Percentiles rank a stretch among this genome's conserved stretches.
These are phyloP conservation scores for Gymnopus androsaceus DNA, from an alignment of 1,284 basidiomycete genomes.

Conservation along the genomic window DNA sequence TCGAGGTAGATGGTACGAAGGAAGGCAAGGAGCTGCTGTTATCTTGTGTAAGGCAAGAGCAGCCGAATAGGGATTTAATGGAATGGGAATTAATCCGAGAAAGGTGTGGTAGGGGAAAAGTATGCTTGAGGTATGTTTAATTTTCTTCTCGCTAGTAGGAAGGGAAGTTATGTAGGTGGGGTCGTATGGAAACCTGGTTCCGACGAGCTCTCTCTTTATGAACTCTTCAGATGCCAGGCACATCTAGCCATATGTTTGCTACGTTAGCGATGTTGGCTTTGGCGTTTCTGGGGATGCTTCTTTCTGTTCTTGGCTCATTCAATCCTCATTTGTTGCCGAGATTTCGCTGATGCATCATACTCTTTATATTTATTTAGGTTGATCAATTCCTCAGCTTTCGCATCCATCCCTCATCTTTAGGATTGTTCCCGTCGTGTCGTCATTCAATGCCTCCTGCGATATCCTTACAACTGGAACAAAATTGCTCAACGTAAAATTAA, in stretches of 20 bases:
- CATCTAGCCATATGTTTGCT: not conserved
- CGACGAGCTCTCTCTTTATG: not conserved
- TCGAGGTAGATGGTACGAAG: slow-evolving; percentile 71
- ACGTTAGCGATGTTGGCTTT: not conserved
- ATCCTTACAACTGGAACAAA: not conserved
- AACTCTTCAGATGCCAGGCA: not conserved
- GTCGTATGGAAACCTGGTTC: not conserved
- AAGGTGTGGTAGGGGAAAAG: slow-evolving; percentile 54
- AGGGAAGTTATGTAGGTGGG: not conserved
- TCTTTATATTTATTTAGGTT: not conserved
- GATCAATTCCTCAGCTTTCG: slow-evolving; percentile 7
- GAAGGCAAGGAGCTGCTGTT: slow-evolving; percentile 62
- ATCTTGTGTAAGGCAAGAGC: slow-evolving; percentile 38
- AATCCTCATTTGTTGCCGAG: not conserved
- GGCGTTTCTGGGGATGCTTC: not conserved
- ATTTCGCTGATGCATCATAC: not conserved
- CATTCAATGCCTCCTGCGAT: not conserved
- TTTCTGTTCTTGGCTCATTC: not conserved
- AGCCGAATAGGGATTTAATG: slow-evolving; percentile 27
- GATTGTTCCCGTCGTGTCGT: not conserved
- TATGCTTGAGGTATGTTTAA: slow-evolving; percentile 60
- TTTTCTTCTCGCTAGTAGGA: not conserved
- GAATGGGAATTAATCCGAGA: slow-evolving; percentile 66
- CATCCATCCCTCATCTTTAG: not conserved
- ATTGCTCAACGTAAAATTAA: not conserved